Base-by-base conservation (phyloP, 2,329 filamentous ascomycete species). In the Colletotrichum eremochloae region DNA sequence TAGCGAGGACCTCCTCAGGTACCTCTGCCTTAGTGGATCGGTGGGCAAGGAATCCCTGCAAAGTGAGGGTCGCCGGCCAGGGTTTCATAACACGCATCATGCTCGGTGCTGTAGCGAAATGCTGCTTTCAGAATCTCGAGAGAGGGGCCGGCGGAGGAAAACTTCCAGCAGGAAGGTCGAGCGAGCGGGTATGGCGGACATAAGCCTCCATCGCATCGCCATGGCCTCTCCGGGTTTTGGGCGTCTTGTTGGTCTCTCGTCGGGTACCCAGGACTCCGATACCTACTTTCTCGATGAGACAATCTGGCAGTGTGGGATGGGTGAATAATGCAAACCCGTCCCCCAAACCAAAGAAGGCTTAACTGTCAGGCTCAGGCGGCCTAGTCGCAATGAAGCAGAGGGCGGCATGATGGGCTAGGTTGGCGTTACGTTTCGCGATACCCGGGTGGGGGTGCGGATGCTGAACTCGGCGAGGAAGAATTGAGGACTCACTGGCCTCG, bases 131-230 rank as follows among this genome's bases (percentile, higher is more conserved):
- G 40, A 29, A 72, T 55, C 53, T 40, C 53, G 44, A 69, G 44
- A 63, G 64, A 63, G 67, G 68, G 63, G 36, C 68, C 24, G 20
- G 60, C 70, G 66, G 70, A 69, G 65, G 55, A 72, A 69, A 72
- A 48, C 24, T 63, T 69, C 66, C 70, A 72, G 66, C 60, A 15
- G 66, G 53, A 61, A 12, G 42, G 24, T 40, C 11, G 40, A 18
- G 33, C 33, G 33, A 38, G 55, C n/a, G 55, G 36, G 55, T 57
- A 58, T 42, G 36, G 55, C 36, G 55, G 55, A 42, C 36, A 36
- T 11, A 29, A 58, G 48, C 20, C 29, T 36, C 40, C 42, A 33
- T 56, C 53, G 20, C 33, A 52, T 52, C 5, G n/a, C 44, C 7
- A 42, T 42, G 18, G 46, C 29, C n/a, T 52, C 46, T 58, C 9